phyloP scores from a whole-genome alignment of 129 eudicot species.

The Glebionis coronaria region DNA sequence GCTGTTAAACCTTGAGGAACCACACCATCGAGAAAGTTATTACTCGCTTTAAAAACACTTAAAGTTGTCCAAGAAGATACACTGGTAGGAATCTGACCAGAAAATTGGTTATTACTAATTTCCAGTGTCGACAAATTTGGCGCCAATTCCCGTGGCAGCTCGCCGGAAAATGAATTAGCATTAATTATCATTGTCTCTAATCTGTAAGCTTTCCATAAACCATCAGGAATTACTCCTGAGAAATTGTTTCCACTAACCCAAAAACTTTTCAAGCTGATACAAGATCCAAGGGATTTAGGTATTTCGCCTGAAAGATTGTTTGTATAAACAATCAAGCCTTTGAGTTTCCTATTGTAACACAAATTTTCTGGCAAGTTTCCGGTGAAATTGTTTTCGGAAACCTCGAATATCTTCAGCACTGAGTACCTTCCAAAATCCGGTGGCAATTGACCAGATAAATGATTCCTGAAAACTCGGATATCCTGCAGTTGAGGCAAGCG shows the following conservation, averaged over 20 bases:
- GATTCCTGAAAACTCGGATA: slow-evolving; percentile 40
- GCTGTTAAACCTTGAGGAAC: slow-evolving; percentile 66
- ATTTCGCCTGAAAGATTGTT: slow-evolving; percentile 55
- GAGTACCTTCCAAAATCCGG: slow-evolving; percentile 74
- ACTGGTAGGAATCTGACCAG: slow-evolving; percentile 51
- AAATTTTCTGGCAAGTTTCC: slow-evolving; percentile 55
- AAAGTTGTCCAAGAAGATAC: slow-evolving; percentile 57
- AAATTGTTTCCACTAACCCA: slow-evolving; percentile 36
- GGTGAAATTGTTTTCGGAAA: slow-evolving; percentile 37
- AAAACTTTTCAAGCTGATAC: slow-evolving; percentile 47
- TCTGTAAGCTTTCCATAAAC: slow-evolving; percentile 51
- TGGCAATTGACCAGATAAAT: slow-evolving; percentile 59
- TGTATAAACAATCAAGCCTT: slow-evolving; percentile 40
- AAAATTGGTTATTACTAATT: slow-evolving; percentile 59
- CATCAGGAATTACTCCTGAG: slow-evolving; percentile 63
- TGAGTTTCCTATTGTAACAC: slow-evolving; percentile 42
- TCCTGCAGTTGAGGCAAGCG: slow-evolving; percentile 45
- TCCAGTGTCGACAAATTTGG: slow-evolving; percentile 40
- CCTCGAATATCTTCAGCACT: slow-evolving; percentile 44
- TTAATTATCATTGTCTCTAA: slow-evolving; percentile 33
- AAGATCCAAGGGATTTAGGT: slow-evolving; percentile 51
- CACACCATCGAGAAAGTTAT: slow-evolving; percentile 50
- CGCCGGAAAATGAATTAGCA: slow-evolving; percentile 53
- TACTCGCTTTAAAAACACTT: slow-evolving; percentile 48
- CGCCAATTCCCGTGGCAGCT: slow-evolving; percentile 51